These are phyloP conservation scores for Histomonas meleagridis DNA, from an alignment of 208 protist genomes.

Conservation along the genomic window DNA sequence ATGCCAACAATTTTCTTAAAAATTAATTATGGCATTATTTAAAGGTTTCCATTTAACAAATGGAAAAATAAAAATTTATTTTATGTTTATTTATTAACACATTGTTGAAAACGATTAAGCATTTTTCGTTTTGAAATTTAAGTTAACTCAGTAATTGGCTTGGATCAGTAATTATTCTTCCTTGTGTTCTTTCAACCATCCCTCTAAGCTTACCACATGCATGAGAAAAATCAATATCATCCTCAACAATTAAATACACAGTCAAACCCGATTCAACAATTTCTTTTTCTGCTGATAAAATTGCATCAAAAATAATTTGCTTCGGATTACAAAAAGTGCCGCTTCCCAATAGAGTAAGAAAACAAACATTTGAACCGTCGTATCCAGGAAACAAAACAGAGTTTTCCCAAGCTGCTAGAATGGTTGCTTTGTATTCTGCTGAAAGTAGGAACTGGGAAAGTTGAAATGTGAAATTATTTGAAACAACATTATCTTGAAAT, in stretches of 20 bases:
- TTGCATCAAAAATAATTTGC: background rate
- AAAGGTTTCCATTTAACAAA: no score
- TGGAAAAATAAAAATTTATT: no score
- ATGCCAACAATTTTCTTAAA: no score
- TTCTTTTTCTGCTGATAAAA: background rate
- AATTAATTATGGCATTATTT: no score
- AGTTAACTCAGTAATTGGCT: no score
- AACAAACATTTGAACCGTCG: background rate
- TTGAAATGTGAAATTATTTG: background rate
- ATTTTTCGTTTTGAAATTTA: no score
- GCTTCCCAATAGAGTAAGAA: background rate
- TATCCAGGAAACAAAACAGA: background rate
- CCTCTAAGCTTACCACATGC: no score
- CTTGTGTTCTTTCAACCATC: no score
- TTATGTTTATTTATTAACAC: no score
- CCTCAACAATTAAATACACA: background rate
- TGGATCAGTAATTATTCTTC: no score
- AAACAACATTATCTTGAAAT: background rate
- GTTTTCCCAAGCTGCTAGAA: conserved; percentile 16
- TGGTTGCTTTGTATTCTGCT: background rate
- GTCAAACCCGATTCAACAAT: background rate
- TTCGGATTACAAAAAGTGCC: background rate
- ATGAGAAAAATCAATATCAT: background rate
- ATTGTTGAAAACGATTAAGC: no score
- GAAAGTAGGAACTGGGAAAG: background rate